Evolutionary conservation across 345 rosid species (phyloP).

Genomic region (Crucihimalaya himalaica): DNA sequence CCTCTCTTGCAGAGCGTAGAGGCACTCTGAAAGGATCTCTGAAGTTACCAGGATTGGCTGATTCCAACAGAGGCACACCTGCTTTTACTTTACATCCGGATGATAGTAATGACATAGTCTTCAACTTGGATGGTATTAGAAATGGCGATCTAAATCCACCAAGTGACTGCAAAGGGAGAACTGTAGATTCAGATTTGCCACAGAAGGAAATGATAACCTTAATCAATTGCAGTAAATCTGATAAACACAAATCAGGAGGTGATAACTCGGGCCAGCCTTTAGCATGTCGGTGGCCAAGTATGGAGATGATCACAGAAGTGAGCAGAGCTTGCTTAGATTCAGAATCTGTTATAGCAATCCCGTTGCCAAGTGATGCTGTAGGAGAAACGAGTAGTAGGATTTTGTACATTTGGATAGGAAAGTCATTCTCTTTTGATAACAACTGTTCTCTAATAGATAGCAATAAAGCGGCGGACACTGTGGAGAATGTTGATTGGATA

Average conservation of each 20-base stretch:
- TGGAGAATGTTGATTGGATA: slow-evolving; percentile 59
- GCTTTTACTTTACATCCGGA: slow-evolving; percentile 44
- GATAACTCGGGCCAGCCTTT: slow-evolving; percentile 44
- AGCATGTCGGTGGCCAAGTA: slow-evolving; percentile 71
- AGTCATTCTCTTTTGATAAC: slow-evolving; percentile 50
- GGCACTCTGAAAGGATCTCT: slow-evolving; percentile 70
- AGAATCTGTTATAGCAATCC: slow-evolving; percentile 61
- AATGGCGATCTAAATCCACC: slow-evolving; percentile 40
- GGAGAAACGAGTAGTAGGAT: slow-evolving; percentile 49
- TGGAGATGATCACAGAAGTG: slow-evolving; percentile 58
- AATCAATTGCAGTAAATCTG: slow-evolving; percentile 37
- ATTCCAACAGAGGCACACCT: slow-evolving; percentile 47
- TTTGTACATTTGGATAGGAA: slow-evolving; percentile 89
- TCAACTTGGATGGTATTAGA: slow-evolving; percentile 49
- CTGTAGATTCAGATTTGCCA: slow-evolving; percentile 38
- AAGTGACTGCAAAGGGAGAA: slow-evolving; percentile 41
- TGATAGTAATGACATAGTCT: slow-evolving; percentile 56
- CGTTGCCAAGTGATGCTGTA: slow-evolving; percentile 43
- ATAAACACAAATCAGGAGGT: slow-evolving; percentile 32
- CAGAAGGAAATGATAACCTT: slow-evolving; percentile 41
- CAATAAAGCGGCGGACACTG: slow-evolving; percentile 39
- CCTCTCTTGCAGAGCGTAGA: slow-evolving; percentile 88
- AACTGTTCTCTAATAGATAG: slow-evolving; percentile 49
- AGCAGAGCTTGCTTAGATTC: slow-evolving; percentile 55
- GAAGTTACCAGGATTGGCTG: slow-evolving; percentile 64